Base-by-base conservation (phyloP, 1,139 yeast genomes). In the Diutina pseudorugosa region DNA sequence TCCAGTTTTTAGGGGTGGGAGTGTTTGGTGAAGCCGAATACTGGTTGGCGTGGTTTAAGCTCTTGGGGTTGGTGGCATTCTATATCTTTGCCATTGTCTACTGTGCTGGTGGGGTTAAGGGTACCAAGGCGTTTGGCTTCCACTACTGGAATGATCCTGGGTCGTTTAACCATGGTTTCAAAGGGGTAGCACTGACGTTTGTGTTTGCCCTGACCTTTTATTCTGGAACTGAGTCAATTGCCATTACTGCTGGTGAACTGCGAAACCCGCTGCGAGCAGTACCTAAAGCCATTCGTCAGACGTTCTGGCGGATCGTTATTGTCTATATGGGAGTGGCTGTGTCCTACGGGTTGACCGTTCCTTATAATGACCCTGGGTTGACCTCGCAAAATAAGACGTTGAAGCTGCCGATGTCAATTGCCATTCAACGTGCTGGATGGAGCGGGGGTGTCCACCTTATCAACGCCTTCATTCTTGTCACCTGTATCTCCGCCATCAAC, bases 11-110 rank as follows among this genome's bases (percentile, higher is more conserved):
- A 49, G 85, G 85, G 0, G 83, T 81, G 1, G 67, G 69, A 4
- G 75, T 76, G 0, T 82, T 79, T 60, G 95, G 95, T 43, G 87
- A 82, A 61, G 75, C 80, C 16, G 88, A 82, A 63, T 82, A 74
- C 61, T 79, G 84, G 82, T 67, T 82, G 33, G 85, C 86, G 0
- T 62, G 79, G 53, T 62, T 77, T 60, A 82, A 82, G 62, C 69
- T 82, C 16, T 59, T 75, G 5, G 83, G 82, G 1, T 66, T 82
- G 40, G 62, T 76, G 5, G 85, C 84, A 1, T 80, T 76, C 59
- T 80, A 82, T 63, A 66, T 82, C 43, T 80, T 81, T 56, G 70
- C 83, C 33, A 72, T 82, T 51, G 69, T 82, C 14, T 80, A 81
- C 60, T 76, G 82, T 19, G 72, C 84, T 21, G 95, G 94, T 44